Evolutionary conservation across 2,329 filamentous ascomycete genomes (phyloP), one percentile per base, ranked within the genome.

Genomic region (Pleoardoris graminearum): DNA sequence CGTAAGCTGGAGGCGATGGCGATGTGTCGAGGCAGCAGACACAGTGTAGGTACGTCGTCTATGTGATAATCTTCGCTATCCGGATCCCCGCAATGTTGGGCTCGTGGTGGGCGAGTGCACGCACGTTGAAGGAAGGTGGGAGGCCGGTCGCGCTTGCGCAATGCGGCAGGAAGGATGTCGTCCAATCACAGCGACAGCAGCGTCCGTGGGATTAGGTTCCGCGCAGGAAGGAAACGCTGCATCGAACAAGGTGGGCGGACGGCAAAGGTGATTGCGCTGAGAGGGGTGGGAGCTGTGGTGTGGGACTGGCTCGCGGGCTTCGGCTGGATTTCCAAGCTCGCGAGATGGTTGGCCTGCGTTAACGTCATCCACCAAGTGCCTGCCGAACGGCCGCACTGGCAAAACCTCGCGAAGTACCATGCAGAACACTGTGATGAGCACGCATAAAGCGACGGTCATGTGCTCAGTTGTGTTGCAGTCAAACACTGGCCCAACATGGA

Each of bases 141-240:
- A 62, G 60, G 60, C 57, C 57, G 61, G 51, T 25, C n/a, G 42
- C 38, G 48, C 38, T 25, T 36, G 46, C 21, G 27, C 46, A 51
- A 46, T 44, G 46, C 41, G 41, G 41, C 29, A 44, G 41, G 41
- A 32, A 32, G 27, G 41, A 44, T 22, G 41, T 10, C 8, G 41
- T 29, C 41, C 41, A 44, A 44, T 44, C 41, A 33, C 41, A 33
- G 27, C 4, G 22, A 17, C 27, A 23, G 11, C 17, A 7, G 12
- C 41, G 5, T 21, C 4, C 41, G 27, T 22, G 41, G 41, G 27
- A 11, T 21, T 21, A 17, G 8, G 7, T 30, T 33, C 41, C 12
- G 27, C 41, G 27, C n/a, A 27, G 6, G 6, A 6, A 27, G 25
- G n/a, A 22, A 14, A 12, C 21, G 5, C 29, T 16, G 27, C 14